phyloP scores from a whole-genome alignment of 2,329 filamentous ascomycete genomes.

The Calonectria hawksworthii region DNA sequence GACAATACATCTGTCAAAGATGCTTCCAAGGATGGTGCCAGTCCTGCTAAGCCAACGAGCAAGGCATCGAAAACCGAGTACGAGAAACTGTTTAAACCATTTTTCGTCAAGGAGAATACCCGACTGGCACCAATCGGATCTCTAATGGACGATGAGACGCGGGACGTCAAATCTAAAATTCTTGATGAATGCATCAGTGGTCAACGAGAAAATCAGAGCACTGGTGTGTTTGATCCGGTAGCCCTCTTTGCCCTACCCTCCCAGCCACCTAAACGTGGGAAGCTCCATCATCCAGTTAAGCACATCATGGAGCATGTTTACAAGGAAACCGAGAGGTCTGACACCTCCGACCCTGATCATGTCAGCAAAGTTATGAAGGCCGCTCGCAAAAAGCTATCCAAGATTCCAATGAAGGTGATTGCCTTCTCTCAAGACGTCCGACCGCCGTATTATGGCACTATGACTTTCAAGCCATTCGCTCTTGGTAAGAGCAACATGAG shows the following conservation, averaged over 20 bases:
- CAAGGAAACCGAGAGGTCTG: conserved; percentile 59
- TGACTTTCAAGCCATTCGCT: conserved; percentile 70
- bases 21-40: conserved; percentile 47
- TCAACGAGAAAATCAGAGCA: conserved; percentile 58
- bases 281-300: conserved; percentile 66
- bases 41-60: conserved; percentile 29
- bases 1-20: conserved; percentile 48
- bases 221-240: conserved; percentile 59
- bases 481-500: conserved; percentile 61
- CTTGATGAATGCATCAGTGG: conserved; percentile 67
- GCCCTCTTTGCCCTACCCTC: conserved; percentile 61
- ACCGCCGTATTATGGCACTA: conserved; percentile 80
- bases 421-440: conserved; percentile 75
- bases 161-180: conserved; percentile 63
- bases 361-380: conserved; percentile 50
- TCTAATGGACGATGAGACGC: conserved; percentile 70
- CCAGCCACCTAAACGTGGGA: conserved; percentile 59
- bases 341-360: conserved; percentile 52
- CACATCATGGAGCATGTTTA: conserved; percentile 72
- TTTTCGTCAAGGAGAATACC: conserved; percentile 82
- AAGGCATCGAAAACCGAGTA: conserved; percentile 65
- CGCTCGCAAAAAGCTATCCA: conserved; percentile 59
- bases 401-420: conserved; percentile 74
- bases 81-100: conserved; percentile 81
- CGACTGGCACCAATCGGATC: conserved; percentile 74